phyloP scores from a whole-genome alignment of 1,139 yeast species.

The Suhomyces panamericanus region DNA sequence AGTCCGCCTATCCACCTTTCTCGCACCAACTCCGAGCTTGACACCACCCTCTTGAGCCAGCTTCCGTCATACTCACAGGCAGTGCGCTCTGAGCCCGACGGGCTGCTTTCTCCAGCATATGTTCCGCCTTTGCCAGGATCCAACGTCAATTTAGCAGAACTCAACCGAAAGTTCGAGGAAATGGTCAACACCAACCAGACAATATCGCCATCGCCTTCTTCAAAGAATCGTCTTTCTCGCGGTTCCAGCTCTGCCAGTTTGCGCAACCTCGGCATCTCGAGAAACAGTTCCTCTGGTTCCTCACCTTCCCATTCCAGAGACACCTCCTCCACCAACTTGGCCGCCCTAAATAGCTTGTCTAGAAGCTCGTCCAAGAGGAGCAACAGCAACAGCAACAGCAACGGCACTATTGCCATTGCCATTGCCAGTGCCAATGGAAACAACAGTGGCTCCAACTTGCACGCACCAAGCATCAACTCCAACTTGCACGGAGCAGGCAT shows the following conservation, averaged over 20 bases:
- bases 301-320: constrained; percentile 34
- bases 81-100: constrained; percentile 48
- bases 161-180: constrained; percentile 26
- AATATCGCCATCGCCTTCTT: neutral
- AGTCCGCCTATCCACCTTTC: constrained; percentile 59
- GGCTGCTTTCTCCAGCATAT: constrained; percentile 63
- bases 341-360: constrained; percentile 14
- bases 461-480: constrained; percentile 1
- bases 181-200: neutral
- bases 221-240: constrained; percentile 16
- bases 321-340: constrained; percentile 28
- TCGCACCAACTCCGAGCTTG: constrained; percentile 51
- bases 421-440: no score
- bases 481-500: neutral
- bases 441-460: constrained; percentile 4
- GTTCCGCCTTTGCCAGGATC: constrained; percentile 55
- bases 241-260: constrained; percentile 26
- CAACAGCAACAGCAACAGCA: constrained; percentile 6
- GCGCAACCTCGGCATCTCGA: constrained; percentile 16
- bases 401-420: neutral
- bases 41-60: constrained; percentile 43
- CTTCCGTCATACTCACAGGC: constrained; percentile 90
- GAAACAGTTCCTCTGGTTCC: constrained; percentile 23
- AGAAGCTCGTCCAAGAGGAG: constrained; percentile 16
- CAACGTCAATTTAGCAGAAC: constrained; percentile 32